A percentile compares a stretch with the other conserved stretches of the same genome.
Evolutionary conservation across 176 grass and related monocot species (phyloP).

Genomic region (Juncus inflexus): DNA sequence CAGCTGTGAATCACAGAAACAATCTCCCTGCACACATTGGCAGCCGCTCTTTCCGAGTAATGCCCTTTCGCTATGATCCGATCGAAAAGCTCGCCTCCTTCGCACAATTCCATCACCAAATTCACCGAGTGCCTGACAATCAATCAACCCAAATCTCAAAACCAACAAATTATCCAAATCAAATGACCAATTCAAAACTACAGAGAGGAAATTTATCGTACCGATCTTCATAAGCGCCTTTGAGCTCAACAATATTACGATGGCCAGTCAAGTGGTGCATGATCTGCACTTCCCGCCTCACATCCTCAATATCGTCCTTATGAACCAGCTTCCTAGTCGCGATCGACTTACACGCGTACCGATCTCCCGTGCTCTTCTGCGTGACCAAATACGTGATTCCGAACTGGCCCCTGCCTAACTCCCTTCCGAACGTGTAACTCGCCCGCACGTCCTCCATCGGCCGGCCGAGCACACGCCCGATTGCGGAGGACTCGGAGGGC

Average conservation of each 20-base stretch:
- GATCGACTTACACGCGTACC: conserved; percentile 97
- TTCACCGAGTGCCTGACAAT: conserved; percentile 64
- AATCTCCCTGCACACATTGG: conserved; percentile 79
- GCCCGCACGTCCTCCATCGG: conserved; percentile 87
- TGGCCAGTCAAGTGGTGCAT: conserved; percentile 98
- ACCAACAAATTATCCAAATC: conserved; percentile 15
- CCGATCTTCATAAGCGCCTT: conserved; percentile 75
- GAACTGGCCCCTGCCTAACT: conserved; percentile 90
- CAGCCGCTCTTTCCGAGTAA: conserved; percentile 94
- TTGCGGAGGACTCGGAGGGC: conserved; percentile 10
- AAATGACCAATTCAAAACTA: too few species aligned
- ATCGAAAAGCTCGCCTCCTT: conserved; percentile 99
- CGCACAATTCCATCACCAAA: conserved; percentile 95
- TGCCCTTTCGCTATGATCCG: conserved; percentile 84
- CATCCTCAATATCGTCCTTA: conserved; percentile 87
- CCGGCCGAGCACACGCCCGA: conserved; percentile 72
- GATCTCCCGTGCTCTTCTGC: conserved; percentile 53
- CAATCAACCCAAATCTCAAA: conserved; percentile 4
- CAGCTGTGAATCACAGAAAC: conserved; percentile 87
- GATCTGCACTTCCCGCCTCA: conserved; percentile 93
- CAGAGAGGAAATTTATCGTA: neutral
- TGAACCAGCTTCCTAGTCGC: conserved; percentile 88
- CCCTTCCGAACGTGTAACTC: conserved; percentile 75
- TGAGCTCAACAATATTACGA: conserved; percentile 95
- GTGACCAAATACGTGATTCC: conserved; percentile 97